Conservation (phyloP, 805 yeast species). For the Yarrowia sp. region DNA sequence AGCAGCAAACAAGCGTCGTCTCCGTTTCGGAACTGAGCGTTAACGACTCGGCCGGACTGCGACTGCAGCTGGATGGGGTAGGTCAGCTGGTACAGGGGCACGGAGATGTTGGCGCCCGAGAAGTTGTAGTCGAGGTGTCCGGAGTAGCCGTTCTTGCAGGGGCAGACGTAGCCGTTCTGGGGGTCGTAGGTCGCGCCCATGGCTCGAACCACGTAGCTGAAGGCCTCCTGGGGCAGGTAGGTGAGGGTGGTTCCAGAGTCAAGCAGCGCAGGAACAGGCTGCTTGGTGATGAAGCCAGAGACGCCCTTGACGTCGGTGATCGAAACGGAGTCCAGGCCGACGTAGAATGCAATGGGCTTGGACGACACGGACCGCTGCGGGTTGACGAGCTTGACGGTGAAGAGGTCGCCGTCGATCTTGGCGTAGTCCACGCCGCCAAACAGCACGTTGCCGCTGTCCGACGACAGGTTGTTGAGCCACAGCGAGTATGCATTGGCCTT, state of each 20-base stretch:
- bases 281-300: conserved; percentile 25
- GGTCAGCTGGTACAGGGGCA: conserved; percentile 36
- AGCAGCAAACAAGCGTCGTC: conserved; percentile 32
- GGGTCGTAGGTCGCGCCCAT: conserved; percentile 22
- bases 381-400: conserved; percentile 38
- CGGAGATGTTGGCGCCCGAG: conserved; percentile 30
- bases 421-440: conserved; percentile 49
- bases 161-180: conserved; percentile 28
- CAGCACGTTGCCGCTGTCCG: conserved; percentile 42
- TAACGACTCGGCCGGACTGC: conserved; percentile 20
- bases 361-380: conserved; percentile 26
- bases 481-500: conserved; percentile 48
- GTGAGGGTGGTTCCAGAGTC: conserved; percentile 59
- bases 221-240: conserved; percentile 45
- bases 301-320: conserved; percentile 21
- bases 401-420: conserved; percentile 44
- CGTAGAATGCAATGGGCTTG: conserved; percentile 30
- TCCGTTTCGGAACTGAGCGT: conserved; percentile 30
- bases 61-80: conserved; percentile 31
- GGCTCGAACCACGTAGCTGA: conserved; percentile 12
- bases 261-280: conserved; percentile 43
- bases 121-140: conserved; percentile 30
- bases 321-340: conserved; percentile 30
- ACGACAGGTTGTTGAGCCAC: conserved; percentile 42
- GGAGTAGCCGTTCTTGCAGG: conserved; percentile 17